A percentile compares a stretch with the other conserved stretches of the same genome.
Conservation (phyloP, 2,329 filamentous ascomycete species). For the Sporothrix schenckii region DNA sequence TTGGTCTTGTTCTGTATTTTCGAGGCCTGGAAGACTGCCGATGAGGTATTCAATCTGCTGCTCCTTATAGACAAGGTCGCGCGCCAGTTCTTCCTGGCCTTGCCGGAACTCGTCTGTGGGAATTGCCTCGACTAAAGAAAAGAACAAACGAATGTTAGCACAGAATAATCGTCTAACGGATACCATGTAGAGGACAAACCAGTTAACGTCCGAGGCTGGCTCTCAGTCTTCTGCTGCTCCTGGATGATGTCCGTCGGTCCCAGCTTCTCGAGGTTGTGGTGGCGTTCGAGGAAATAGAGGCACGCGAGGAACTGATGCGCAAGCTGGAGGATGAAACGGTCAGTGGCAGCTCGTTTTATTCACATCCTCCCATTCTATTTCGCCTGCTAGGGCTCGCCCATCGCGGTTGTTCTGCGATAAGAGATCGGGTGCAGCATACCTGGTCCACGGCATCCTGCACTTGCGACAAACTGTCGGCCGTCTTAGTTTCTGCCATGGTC, state of each 20-base stretch:
- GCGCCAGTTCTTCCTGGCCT: constrained; percentile 71
- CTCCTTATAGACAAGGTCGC: constrained; percentile 76
- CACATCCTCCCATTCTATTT: neutral
- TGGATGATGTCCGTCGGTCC: constrained; percentile 61
- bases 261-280: constrained; percentile 67
- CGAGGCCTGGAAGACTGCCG: constrained; percentile 72
- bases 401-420: neutral
- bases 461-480: constrained; percentile 79
- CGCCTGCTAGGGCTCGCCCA: neutral
- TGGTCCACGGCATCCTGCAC: constrained; percentile 84
- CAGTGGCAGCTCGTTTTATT: constrained; percentile 21
- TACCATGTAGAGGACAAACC: constrained; percentile 15
- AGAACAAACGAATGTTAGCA: constrained; percentile 25
- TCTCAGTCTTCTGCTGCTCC: constrained; percentile 51
- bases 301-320: constrained; percentile 69
- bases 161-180: too few relatives aligned
- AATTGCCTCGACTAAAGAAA: constrained; percentile 59
- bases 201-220: constrained; percentile 35
- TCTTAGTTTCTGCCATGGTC: constrained; percentile 44
- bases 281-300: constrained; percentile 66
- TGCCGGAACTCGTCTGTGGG: constrained; percentile 66
- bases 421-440: constrained; percentile 50
- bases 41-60: constrained; percentile 82
- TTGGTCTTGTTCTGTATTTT: constrained; percentile 78
- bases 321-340: constrained; percentile 50